Base-by-base conservation (phyloP, 2,329 filamentous ascomycete species). In the Volutella citrinella region DNA sequence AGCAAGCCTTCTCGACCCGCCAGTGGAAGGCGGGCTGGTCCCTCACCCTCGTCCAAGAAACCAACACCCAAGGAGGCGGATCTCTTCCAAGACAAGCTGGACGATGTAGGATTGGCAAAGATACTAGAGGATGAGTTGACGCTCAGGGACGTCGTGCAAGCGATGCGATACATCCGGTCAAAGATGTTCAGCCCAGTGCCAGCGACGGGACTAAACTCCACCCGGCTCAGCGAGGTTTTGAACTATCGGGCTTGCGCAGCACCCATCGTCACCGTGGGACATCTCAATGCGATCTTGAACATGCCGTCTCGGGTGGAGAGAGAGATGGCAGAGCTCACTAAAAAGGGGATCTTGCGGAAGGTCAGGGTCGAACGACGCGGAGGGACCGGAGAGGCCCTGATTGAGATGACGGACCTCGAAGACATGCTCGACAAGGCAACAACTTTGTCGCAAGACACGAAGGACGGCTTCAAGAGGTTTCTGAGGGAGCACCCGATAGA, bases 181-280 rank as follows among this genome's bases (percentile, higher is more conserved):
- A 68, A 63, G 49, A 85, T 84, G 74, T 88, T 87, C 63, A 72
- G 69, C 23, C 63, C 73, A 3, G 64, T 87, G 10, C 83, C 83
- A 4, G 66, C 71, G 14, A 65, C 72, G 0, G 82, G 82, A 15
- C 78, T 88, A 71, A 75, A 70, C 46, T 81, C 78, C 6, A 74
- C 72, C 14, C 69, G 80, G 10, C 78, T 80, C 11, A 68, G 81
- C 4, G 75, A 83, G 49, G 63, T 84, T 12, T 66, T 87, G 32
- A 77, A 80, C 42, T 80, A 76, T 52, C 70, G 82, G 13, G 61
- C 59, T 19, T 60, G 60, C 11, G 57, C 86, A 23, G 81, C 85
- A 9, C 78, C 78, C 0, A 65, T 87, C 15, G 77, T 84, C 6
- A 82, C 79, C 1, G 58, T 80, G 14, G 74, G 79, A 3, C 84